Conservation (phyloP, 164 flowering plant species). For the Stephania cephalantha region DNA sequence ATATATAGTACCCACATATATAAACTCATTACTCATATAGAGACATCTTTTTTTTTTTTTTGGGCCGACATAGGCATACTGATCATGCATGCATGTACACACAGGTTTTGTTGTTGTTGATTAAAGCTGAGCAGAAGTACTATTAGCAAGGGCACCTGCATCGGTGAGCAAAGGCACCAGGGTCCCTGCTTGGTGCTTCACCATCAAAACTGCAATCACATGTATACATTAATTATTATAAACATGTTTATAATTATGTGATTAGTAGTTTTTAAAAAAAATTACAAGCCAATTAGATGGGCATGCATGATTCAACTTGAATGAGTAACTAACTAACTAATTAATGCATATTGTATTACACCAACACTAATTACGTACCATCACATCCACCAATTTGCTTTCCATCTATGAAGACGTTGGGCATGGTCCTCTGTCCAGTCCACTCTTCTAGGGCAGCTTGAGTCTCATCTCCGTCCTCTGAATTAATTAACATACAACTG, state of each 20-base stretch:
- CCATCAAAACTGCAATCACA: conserved; percentile 36
- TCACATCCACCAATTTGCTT: conserved; percentile 84
- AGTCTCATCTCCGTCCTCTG: conserved; percentile 60
- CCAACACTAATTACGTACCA: conserved; percentile 24
- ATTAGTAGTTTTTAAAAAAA: too few species aligned
- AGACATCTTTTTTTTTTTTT: too few species aligned
- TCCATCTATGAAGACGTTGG: conserved; percentile 72
- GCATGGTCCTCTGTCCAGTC: conserved; percentile 69
- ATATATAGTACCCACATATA: too few species aligned
- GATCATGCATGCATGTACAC: too few species aligned
- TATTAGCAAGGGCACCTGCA: conserved; percentile 40
- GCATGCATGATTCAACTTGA: too few species aligned
- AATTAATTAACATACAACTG: not conserved
- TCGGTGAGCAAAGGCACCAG: conserved; percentile 48
- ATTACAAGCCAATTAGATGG: too few species aligned
- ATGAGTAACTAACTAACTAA: too few species aligned
- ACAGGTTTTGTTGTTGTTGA: too few species aligned
- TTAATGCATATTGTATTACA: too few species aligned
- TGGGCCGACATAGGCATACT: too few species aligned
- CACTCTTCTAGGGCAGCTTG: conserved; percentile 56
- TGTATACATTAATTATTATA: not conserved
- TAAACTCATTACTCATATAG: too few species aligned
- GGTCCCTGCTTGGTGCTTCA: conserved; percentile 36
- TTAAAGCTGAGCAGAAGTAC: not conserved
- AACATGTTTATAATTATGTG: too few species aligned